Evolutionary conservation across 805 yeast genomes (phyloP).

Genomic region (Starmerella davenportii): DNA sequence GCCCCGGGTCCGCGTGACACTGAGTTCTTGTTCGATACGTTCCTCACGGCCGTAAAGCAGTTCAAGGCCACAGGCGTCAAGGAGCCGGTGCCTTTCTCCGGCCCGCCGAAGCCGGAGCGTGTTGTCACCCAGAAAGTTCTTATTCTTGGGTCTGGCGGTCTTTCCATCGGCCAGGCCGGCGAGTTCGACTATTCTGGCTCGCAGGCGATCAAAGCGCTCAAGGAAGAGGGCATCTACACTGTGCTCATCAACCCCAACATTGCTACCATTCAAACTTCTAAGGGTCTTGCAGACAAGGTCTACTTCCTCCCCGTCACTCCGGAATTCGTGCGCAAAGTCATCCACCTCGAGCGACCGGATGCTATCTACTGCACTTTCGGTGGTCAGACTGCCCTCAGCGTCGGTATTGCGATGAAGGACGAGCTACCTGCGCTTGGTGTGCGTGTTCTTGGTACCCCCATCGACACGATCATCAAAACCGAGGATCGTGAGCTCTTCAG

Average conservation of each 20-base stretch:
- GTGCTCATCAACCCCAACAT: slow-evolving; percentile 92
- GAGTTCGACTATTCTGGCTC: slow-evolving; percentile 98
- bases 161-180: slow-evolving; percentile 98
- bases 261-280: slow-evolving; percentile 95
- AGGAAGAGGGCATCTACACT: slow-evolving; percentile 94
- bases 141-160: slow-evolving; percentile 94
- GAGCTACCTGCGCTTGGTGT: slow-evolving; percentile 86
- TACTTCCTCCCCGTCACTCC: slow-evolving; percentile 96
- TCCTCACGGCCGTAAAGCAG: slow-evolving; percentile 60
- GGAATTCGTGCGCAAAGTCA: slow-evolving; percentile 90
- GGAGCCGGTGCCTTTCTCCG: slow-evolving; percentile 68
- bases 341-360: slow-evolving; percentile 87
- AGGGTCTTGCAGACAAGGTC: slow-evolving; percentile 94
- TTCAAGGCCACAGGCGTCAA: slow-evolving; percentile 29
- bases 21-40: slow-evolving; percentile 87
- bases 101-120: slow-evolving; percentile 16
- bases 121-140: slow-evolving; percentile 77
- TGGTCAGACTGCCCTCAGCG: slow-evolving; percentile 95
- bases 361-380: slow-evolving; percentile 95
- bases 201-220: slow-evolving; percentile 95
- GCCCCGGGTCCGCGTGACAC: slow-evolving; percentile 99
- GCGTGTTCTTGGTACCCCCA: slow-evolving; percentile 88
- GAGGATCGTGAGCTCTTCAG: slow-evolving; percentile 97
- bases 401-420: slow-evolving; percentile 88
- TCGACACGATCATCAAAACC: slow-evolving; percentile 88